Evolutionary conservation across 2,329 filamentous ascomycete species (phyloP), one percentile per base, ranked within the genome.

Genomic region (Delphinella strobiligena): DNA sequence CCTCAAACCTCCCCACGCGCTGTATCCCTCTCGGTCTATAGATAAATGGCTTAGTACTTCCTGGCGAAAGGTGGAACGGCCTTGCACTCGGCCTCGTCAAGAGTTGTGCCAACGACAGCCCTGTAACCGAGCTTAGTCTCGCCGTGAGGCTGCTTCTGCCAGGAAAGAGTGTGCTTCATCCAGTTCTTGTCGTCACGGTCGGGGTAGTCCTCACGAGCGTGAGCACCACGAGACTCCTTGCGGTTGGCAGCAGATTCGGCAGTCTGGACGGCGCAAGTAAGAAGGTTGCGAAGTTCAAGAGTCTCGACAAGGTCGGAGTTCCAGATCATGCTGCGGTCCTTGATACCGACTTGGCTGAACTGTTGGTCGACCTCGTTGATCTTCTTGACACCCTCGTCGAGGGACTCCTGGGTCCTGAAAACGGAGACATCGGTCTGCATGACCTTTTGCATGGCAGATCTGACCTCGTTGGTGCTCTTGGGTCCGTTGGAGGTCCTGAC

Each of bases 251-350:
- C 91, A 22, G 87, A 76, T 53, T 80, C 75, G 47, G 91, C 91
- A 37, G 91, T 96, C 80, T 98, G 91, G 35, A 82, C 77, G 53
- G 88, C 89, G 78, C 91, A 96, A 56, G 91, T 96, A 60, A 98
- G 70, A 56, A 98, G 66, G 66, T 98, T 98, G 58, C 88, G 77
- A 58, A 96, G 72, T 68, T 98, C 91, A 41, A 98, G 78, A 5
- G 89, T 93, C 74, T 96, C 89, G 46, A 94, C 86, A 30, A 96
- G 77, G 59, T 96, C 89, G 17, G 84, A 87, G 78, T 96, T 96
- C 89, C 89, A 96, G 71, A 96, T 96, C 89, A 96, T 95, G 74
- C 85, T 93, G 64, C 91, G 83, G 66, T 96, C 89, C 77, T 94
- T 93, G 69, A 85, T 95, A 57, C 86, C 85, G 52, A 96, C 81